A percentile compares a stretch with the other conserved stretches of the same genome.
Conservation (phyloP, 306 rosid genomes). For the Mimosa bimucronata region DNA sequence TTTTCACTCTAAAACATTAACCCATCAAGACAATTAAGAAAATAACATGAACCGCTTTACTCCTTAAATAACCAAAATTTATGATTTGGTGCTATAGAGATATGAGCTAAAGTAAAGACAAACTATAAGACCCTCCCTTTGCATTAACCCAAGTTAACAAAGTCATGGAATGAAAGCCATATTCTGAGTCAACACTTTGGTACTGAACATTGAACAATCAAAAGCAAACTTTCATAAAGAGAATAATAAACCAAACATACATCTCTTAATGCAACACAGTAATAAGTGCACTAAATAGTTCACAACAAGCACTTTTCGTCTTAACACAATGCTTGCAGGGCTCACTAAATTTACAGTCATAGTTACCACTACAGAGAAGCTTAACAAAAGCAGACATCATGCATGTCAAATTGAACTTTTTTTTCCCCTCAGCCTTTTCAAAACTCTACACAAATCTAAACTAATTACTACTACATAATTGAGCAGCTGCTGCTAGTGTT, state of each 20-base stretch:
- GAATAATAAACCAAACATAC: conserved; percentile 34
- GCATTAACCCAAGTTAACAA: neutral
- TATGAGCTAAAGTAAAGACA: too few relatives aligned
- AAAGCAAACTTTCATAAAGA: neutral
- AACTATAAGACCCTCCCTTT: too few relatives aligned
- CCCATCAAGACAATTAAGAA: too few relatives aligned
- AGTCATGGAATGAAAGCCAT: conserved; percentile 20
- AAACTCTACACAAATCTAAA: conserved; percentile 36
- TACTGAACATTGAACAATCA: neutral
- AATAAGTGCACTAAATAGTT: conserved; percentile 35
- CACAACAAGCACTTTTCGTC: conserved; percentile 13
- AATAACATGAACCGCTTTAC: too few relatives aligned
- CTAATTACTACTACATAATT: conserved; percentile 67
- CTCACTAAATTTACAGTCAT: conserved; percentile 46
- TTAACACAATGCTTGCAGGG: conserved; percentile 20
- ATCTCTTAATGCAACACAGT: conserved; percentile 38
- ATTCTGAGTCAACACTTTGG: neutral
- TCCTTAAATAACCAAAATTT: too few relatives aligned
- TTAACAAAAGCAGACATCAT: conserved; percentile 16
- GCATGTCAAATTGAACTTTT: conserved; percentile 25
- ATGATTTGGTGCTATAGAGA: too few relatives aligned
- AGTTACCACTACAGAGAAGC: conserved; percentile 32
- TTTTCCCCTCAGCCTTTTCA: neutral
- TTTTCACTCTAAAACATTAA: too few relatives aligned
- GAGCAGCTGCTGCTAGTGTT: conserved; percentile 73